A percentile compares a stretch with the other conserved stretches of the same genome.
Conservation (phyloP, 805 yeast genomes). For the Ogataea pilisensis region DNA sequence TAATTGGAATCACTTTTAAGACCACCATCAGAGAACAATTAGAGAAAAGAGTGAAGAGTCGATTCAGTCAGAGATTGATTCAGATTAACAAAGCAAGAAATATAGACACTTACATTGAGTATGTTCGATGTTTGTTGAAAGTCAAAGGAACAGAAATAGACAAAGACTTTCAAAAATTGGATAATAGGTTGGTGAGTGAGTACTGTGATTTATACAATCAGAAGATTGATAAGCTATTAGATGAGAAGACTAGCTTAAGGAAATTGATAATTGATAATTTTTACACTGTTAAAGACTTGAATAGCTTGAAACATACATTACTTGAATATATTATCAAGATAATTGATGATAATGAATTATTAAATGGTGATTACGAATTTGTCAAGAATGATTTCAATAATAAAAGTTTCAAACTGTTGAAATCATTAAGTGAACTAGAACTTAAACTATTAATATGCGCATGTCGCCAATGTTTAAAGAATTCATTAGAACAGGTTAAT, state of each 20-base stretch:
- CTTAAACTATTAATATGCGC: slow-evolving; percentile 67
- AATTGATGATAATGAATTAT: background rate
- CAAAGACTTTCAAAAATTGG: background rate
- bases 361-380: slow-evolving; percentile 1
- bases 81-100: slow-evolving; percentile 48
- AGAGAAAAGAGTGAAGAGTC: slow-evolving; percentile 86
- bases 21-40: slow-evolving; percentile 73
- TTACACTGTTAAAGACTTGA: slow-evolving; percentile 56
- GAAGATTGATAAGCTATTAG: slow-evolving; percentile 28
- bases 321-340: slow-evolving; percentile 35
- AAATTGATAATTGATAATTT: slow-evolving; percentile 41
- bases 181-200: background rate
- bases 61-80: slow-evolving; percentile 80
- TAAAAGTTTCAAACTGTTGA: slow-evolving; percentile 18
- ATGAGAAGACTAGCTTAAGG: slow-evolving; percentile 32
- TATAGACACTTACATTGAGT: slow-evolving; percentile 46
- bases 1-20: slow-evolving; percentile 74
- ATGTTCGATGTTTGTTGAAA: slow-evolving; percentile 31
- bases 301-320: slow-evolving; percentile 43
- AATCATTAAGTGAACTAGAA: slow-evolving; percentile 65
- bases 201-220: slow-evolving; percentile 28
- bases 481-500: slow-evolving; percentile 57
- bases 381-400: slow-evolving; percentile 6
- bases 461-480: slow-evolving; percentile 63
- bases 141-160: slow-evolving; percentile 21